Evolutionary conservation across 495 filamentous ascomycete genomes (phyloP).

Genomic region (Pyrenula massariospora): DNA sequence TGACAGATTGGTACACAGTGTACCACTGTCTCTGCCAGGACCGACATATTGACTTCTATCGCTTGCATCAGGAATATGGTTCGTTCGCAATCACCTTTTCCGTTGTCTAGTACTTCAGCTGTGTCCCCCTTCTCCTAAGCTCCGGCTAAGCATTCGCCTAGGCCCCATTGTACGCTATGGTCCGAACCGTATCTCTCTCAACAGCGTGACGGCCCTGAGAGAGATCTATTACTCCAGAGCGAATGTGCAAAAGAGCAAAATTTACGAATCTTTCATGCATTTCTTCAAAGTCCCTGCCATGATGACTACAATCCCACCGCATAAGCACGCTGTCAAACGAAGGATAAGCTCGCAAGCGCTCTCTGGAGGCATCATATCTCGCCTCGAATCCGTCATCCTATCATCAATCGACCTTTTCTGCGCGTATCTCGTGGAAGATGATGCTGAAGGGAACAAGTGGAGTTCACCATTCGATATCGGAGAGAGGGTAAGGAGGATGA

Average conservation of each 20-base stretch:
- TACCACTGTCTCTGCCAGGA: not conserved
- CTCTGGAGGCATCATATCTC: conserved; percentile 1
- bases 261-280: conserved; percentile 18
- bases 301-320: conserved; percentile 14
- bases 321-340: conserved; percentile 16
- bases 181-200: conserved; percentile 39
- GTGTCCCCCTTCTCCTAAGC: not conserved
- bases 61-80: not conserved
- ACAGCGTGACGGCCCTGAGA: conserved; percentile 3
- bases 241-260: conserved; percentile 15
- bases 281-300: conserved; percentile 20
- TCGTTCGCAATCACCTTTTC: too few species aligned
- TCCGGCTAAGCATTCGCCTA: conserved; percentile 53
- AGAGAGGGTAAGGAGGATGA: conserved; percentile 2
- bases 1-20: not conserved
- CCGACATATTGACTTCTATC: not conserved
- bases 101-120: not conserved
- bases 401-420: conserved; percentile 4
- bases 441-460: conserved; percentile 4
- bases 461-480: conserved; percentile 3
- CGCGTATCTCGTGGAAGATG: not conserved
- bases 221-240: conserved; percentile 16
- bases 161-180: conserved; percentile 54
- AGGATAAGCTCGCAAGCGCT: conserved; percentile 19
- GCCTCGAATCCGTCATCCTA: conserved; percentile 8